phyloP scores from a whole-genome alignment of 768 basidiomycete species.

The Tricholoma sp. region DNA sequence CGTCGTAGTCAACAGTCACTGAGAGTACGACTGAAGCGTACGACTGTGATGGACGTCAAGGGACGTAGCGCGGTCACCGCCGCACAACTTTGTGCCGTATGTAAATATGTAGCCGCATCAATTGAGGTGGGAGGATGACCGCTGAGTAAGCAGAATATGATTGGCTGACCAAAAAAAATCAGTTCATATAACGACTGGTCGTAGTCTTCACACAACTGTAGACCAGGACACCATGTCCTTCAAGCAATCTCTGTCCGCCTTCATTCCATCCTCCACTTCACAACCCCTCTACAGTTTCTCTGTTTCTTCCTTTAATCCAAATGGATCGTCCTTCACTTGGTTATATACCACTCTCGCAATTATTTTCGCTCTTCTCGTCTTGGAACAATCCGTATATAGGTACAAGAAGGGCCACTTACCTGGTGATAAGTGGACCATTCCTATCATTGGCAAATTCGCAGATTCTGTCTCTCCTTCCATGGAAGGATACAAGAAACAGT shows the following conservation, averaged over 20 bases:
- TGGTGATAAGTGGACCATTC: slow-evolving; percentile 89
- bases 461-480: slow-evolving; percentile 90
- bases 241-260: slow-evolving; percentile 34
- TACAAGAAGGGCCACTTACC: slow-evolving; percentile 87
- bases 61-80: too few species aligned
- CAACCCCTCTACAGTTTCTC: slow-evolving; percentile 40
- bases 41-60: too few species aligned
- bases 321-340: slow-evolving; percentile 41
- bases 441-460: slow-evolving; percentile 94
- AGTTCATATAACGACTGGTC: slow-evolving; percentile 22
- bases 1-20: too few species aligned
- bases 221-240: slow-evolving; percentile 25
- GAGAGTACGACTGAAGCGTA: too few species aligned
- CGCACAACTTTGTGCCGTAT: too few species aligned
- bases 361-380: slow-evolving; percentile 66
- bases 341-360: slow-evolving; percentile 67
- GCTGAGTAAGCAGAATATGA: slow-evolving; percentile 20
- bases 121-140: neutral
- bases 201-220: neutral
- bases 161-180: slow-evolving; percentile 33
- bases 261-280: slow-evolving; percentile 40
- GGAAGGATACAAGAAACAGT: slow-evolving; percentile 89
- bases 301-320: slow-evolving; percentile 37
- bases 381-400: slow-evolving; percentile 88
- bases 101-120: too few species aligned